Percentiles rank a stretch among this genome's conserved stretches.
These are phyloP conservation scores for Syzygium aromaticum DNA, from an alignment of 345 rosid genomes.

Conservation along the genomic window DNA sequence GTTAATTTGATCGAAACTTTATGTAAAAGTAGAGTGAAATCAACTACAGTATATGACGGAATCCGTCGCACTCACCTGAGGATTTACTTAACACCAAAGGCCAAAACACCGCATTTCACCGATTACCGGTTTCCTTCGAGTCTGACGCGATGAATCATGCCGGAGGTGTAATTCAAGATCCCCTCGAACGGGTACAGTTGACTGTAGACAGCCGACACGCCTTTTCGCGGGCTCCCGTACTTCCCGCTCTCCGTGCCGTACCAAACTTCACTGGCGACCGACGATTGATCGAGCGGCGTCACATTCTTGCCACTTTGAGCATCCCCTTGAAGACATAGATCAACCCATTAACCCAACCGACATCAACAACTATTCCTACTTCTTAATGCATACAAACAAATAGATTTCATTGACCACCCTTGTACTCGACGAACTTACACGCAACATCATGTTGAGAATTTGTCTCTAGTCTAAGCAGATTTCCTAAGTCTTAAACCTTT, in stretches of 20 bases:
- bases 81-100: not conserved
- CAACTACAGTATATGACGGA: not conserved
- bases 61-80: not conserved
- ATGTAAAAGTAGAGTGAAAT: not conserved
- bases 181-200: conserved; percentile 81
- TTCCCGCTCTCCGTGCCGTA: conserved; percentile 54
- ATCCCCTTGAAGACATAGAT: conserved; percentile 41
- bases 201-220: conserved; percentile 58
- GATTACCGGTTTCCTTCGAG: conserved; percentile 33
- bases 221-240: conserved; percentile 19
- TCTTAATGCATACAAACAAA: not conserved
- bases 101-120: not conserved
- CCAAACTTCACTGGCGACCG: conserved; percentile 59
- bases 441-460: too few relatives aligned
- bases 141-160: conserved; percentile 77
- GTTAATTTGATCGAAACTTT: not conserved
- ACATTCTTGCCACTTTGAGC: conserved; percentile 53
- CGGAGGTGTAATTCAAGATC: conserved; percentile 75
- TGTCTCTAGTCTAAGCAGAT: too few relatives aligned
- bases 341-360: not conserved
- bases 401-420: not conserved
- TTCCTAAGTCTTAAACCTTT: too few relatives aligned
- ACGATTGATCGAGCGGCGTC: conserved; percentile 46
- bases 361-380: not conserved
- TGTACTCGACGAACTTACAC: not conserved